phyloP scores from a whole-genome alignment of 768 basidiomycete genomes.

The Mycena pura region DNA sequence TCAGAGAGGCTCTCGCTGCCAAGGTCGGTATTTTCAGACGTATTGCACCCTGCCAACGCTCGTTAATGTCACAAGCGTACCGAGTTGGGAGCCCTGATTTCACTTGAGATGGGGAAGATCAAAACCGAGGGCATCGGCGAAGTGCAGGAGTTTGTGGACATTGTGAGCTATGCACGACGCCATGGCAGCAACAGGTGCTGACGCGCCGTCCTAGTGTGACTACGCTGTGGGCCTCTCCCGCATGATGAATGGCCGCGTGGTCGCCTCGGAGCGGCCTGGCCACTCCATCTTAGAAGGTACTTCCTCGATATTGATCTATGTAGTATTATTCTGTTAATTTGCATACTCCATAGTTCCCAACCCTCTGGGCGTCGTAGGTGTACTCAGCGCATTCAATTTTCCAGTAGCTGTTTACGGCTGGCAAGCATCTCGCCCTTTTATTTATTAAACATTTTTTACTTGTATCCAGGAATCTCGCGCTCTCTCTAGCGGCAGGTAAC shows the following conservation, averaged over 20 bases:
- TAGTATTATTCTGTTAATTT: conserved; percentile 21
- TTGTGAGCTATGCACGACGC: conserved; percentile 62
- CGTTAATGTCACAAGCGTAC: conserved; percentile 57
- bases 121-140: conserved; percentile 90
- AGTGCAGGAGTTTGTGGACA: conserved; percentile 94
- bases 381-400: conserved; percentile 96
- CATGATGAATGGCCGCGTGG: conserved; percentile 91
- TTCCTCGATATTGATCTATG: conserved; percentile 14
- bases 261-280: conserved; percentile 89
- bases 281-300: conserved; percentile 90
- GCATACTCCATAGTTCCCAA: conserved; percentile 73
- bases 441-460: background rate
- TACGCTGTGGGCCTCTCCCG: conserved; percentile 92
- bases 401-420: conserved; percentile 94
- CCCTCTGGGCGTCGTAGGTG: conserved; percentile 74
- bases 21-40: conserved; percentile 58
- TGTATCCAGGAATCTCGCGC: conserved; percentile 78
- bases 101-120: conserved; percentile 93
- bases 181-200: conserved; percentile 2
- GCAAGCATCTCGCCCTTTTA: conserved; percentile 44
- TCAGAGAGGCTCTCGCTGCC: conserved; percentile 77
- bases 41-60: conserved; percentile 13
- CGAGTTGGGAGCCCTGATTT: conserved; percentile 81
- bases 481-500: conserved; percentile 90
- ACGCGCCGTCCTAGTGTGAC: conserved; percentile 68